phyloP scores from a whole-genome alignment of 305 asterid species.

The Rubia occidens region DNA sequence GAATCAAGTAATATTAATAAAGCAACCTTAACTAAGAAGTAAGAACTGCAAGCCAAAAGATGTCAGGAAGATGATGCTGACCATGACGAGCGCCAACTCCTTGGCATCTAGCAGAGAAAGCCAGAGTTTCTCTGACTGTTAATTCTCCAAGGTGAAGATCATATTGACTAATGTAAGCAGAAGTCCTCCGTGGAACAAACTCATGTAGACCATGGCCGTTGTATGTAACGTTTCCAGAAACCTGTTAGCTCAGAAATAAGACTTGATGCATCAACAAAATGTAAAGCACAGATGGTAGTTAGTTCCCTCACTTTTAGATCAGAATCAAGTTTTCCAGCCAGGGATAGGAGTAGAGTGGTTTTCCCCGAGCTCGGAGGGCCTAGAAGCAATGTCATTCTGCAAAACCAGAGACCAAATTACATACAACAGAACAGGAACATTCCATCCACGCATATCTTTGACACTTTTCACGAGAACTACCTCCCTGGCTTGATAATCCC shows the following conservation, averaged over 20 bases:
- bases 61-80: constrained; percentile 4
- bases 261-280: background rate
- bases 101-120: constrained; percentile 25
- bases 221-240: constrained; percentile 53
- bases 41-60: background rate
- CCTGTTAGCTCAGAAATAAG: constrained; percentile 22
- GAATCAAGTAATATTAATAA: background rate
- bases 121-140: constrained; percentile 24
- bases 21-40: background rate
- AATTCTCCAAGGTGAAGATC: constrained; percentile 34
- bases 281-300: background rate
- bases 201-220: constrained; percentile 67
- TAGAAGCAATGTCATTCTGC: constrained; percentile 30
- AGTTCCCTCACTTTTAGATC: constrained; percentile 14
- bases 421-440: background rate
- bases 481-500: constrained; percentile 28
- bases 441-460: background rate
- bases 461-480: background rate
- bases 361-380: constrained; percentile 35
- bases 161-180: constrained; percentile 71
- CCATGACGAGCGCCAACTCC: constrained; percentile 24
- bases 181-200: constrained; percentile 64
- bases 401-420: background rate
- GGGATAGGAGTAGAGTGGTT: constrained; percentile 22
- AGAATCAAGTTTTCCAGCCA: constrained; percentile 28